Evolutionary conservation across 192 early-diverging fungal genomes (phyloP), one percentile per base, ranked within the genome.

Genomic region (Dissophora ornata): DNA sequence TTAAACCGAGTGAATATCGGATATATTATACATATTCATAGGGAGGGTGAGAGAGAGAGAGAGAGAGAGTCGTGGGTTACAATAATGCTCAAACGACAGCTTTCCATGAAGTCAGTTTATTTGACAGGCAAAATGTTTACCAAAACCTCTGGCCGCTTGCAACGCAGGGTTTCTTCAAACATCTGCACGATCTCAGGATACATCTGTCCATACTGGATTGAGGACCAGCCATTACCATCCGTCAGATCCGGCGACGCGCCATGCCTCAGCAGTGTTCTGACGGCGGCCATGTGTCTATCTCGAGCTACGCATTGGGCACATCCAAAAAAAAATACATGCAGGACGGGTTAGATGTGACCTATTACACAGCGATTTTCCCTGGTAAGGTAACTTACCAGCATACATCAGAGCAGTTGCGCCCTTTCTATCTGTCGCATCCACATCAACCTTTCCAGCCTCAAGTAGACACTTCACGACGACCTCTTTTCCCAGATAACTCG

Each of bases 391-490:
- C 66, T 78, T 80, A 87, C 86, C 86, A 21, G 89, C 89, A 79
- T 90, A 90, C 89, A 90, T 90, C 18, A 90, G 51, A 1, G 89
- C 86, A 7, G 89, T 88, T 7, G 89, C 89, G 13, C 86, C 85
- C 63, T 90, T 90, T 40, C 80, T 80, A 51, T 90, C 89, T 1
- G 80, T 69, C 1, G 81, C 83, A 67, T 90, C 82, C 19, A 89
- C 88, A 71, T 87, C 81, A 3, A 88, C 88, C 24, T 83, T 70
- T 0, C 89, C 89, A 44, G 82, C 86, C 45, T 90, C 89, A 50
- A 90, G 57, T 40, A 90, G 62, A 34, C 86, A 68, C 22, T 62
- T 59, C 29, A 88, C 83, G 8, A 90, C 79, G 28, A 84, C 82
- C 9, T 80, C 57, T 53, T 90, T 90, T 36, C 89, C 89, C 13